Evolutionary conservation across 306 rosid genomes (phyloP).

Genomic region (Begonia masoniana): DNA sequence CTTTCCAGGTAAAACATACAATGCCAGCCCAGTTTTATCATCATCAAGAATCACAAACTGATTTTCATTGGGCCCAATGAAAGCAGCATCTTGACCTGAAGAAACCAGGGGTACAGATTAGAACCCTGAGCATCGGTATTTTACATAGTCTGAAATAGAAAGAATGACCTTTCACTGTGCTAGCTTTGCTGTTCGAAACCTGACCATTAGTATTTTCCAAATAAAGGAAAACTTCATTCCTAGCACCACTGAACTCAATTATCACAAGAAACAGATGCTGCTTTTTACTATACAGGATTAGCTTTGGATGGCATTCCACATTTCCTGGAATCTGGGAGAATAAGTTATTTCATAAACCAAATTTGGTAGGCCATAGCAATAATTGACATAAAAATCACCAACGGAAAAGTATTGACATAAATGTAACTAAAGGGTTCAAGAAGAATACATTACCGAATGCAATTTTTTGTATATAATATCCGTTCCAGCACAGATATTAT

Average conservation of each 20-base stretch:
- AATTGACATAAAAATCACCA: background rate
- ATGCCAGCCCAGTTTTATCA: slow-evolving; percentile 77
- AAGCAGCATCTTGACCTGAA: slow-evolving; percentile 88
- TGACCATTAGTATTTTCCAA: slow-evolving; percentile 57
- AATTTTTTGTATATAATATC: slow-evolving; percentile 83
- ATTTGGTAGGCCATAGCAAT: background rate
- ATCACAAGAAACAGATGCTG: slow-evolving; percentile 70
- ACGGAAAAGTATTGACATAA: background rate
- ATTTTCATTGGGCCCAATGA: slow-evolving; percentile 83
- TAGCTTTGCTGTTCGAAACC: slow-evolving; percentile 54
- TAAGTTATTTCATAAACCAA: background rate
- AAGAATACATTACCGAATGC: slow-evolving; percentile 53
- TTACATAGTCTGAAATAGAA: background rate
- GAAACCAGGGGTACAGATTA: slow-evolving; percentile 16
- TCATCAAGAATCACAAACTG: slow-evolving; percentile 95
- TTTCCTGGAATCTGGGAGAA: slow-evolving; percentile 64
- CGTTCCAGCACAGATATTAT: slow-evolving; percentile 61
- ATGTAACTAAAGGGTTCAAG: slow-evolving; percentile 5
- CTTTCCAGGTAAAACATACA: slow-evolving; percentile 71
- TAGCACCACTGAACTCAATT: slow-evolving; percentile 68
- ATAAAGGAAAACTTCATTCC: slow-evolving; percentile 74
- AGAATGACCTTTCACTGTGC: slow-evolving; percentile 62
- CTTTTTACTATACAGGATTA: slow-evolving; percentile 62
- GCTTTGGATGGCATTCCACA: slow-evolving; percentile 75
- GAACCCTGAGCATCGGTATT: background rate